Evolutionary conservation across 2,329 filamentous ascomycete genomes (phyloP).

Genomic region (Cladosporium oxysporum): DNA sequence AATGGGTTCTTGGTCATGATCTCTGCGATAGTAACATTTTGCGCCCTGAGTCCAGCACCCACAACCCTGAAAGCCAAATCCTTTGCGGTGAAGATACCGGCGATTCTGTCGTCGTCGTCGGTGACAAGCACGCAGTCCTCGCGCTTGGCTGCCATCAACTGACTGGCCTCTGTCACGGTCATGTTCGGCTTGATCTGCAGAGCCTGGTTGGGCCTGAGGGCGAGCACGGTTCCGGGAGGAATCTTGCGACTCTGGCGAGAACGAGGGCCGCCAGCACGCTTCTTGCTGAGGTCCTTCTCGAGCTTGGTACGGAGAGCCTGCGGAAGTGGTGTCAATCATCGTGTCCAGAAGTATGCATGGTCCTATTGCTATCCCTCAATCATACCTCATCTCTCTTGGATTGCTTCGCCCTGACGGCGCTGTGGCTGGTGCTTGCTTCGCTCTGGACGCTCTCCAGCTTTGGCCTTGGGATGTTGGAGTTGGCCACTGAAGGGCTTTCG

Average conservation of each 20-base stretch:
- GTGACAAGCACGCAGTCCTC: conserved; percentile 98
- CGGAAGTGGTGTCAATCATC: conserved; percentile 3
- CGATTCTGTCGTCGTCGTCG: conserved; percentile 95
- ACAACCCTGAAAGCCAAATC: conserved; percentile 97
- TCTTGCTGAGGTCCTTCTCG: conserved; percentile 97
- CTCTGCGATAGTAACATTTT: conserved; percentile 88
- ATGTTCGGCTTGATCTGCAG: conserved; percentile 96
- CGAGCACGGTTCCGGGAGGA: conserved; percentile 91
- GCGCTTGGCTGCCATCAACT: conserved; percentile 97
- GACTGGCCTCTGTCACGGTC: conserved; percentile 92
- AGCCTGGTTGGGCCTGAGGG: conserved; percentile 90
- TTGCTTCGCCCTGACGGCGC: conserved; percentile 93
- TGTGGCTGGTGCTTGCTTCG: conserved; percentile 72
- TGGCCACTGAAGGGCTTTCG: conserved; percentile 59
- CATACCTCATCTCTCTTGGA: conserved; percentile 95
- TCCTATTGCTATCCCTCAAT: neutral
- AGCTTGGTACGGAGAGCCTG: conserved; percentile 96
- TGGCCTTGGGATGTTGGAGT: conserved; percentile 62
- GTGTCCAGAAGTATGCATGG: neutral
- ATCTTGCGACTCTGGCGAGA: conserved; percentile 88
- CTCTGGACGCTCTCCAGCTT: conserved; percentile 60
- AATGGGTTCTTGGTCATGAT: conserved; percentile 99
- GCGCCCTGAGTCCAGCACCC: conserved; percentile 83
- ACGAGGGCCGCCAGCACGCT: conserved; percentile 78
- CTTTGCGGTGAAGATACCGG: conserved; percentile 98